Conservation (phyloP, 257 asterid genomes). For the Nicotiana sylvestris region DNA sequence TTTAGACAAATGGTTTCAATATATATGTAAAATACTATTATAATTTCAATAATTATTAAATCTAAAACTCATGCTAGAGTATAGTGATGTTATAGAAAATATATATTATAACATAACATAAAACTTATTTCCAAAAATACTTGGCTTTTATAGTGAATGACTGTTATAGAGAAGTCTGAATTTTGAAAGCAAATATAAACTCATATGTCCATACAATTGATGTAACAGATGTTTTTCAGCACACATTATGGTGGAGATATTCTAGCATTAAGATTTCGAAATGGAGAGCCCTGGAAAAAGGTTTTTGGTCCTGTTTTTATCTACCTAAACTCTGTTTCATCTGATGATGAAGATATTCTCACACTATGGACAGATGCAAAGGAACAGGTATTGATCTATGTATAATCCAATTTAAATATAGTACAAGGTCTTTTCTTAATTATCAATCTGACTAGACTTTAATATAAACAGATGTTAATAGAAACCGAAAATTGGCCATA, state of each 20-base stretch:
- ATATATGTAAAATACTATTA: too few relatives aligned
- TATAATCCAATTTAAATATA: not conserved
- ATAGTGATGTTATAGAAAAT: too few relatives aligned
- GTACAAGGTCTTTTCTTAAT: not conserved
- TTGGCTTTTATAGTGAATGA: too few relatives aligned
- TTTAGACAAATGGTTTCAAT: too few relatives aligned
- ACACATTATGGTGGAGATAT: slow-evolving; percentile 59
- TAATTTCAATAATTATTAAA: too few relatives aligned
- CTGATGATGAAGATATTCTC: slow-evolving; percentile 27
- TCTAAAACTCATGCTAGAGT: too few relatives aligned
- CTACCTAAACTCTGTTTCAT: slow-evolving; percentile 35
- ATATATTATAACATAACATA: too few relatives aligned
- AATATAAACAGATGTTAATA: slow-evolving; percentile 35
- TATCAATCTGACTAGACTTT: not conserved
- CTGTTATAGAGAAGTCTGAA: too few relatives aligned
- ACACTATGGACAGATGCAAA: slow-evolving; percentile 60
- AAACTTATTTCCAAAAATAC: too few relatives aligned
- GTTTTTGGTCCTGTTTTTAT: slow-evolving; percentile 59
- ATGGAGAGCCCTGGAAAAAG: slow-evolving; percentile 63
- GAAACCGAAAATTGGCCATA: slow-evolving; percentile 68
- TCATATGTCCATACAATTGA: not conserved
- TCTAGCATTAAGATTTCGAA: slow-evolving; percentile 31
- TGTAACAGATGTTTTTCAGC: slow-evolving; percentile 55
- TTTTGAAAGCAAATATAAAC: not conserved
- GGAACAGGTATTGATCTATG: slow-evolving; percentile 29